Conservation (phyloP, 2,329 filamentous ascomycete genomes). For the Fusarium sp. region DNA sequence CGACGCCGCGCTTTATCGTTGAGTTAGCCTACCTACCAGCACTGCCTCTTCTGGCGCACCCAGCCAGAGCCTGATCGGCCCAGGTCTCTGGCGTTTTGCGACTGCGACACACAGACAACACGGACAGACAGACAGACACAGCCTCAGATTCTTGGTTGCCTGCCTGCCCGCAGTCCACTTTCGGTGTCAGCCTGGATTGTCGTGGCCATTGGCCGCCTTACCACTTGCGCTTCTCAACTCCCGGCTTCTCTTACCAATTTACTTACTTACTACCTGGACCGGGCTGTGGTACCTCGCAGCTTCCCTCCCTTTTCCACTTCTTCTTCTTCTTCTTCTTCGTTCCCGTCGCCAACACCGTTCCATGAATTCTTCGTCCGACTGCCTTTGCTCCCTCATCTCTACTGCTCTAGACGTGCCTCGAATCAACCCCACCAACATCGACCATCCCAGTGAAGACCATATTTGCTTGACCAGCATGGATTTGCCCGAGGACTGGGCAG, state of each 20-base stretch:
- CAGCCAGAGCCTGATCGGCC: too few relatives aligned
- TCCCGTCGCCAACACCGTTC: not conserved
- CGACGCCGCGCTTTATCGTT: not conserved
- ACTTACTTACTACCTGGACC: too few relatives aligned
- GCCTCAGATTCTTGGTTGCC: constrained; percentile 21
- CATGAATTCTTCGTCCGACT: not conserved
- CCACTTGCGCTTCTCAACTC: too few relatives aligned
- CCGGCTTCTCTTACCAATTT: not conserved
- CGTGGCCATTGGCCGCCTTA: constrained; percentile 2
- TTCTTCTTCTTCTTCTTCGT: constrained; percentile 2
- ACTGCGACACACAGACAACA: too few relatives aligned
- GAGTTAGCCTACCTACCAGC: not conserved
- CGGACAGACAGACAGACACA: not conserved
- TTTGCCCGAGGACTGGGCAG: constrained; percentile 19
- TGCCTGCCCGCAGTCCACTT: not conserved
- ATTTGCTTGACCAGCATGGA: constrained; percentile 22
- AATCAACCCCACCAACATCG: not conserved
- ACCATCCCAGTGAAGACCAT: not conserved
- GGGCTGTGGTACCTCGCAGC: too few relatives aligned
- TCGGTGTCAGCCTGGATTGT: constrained; percentile 23
- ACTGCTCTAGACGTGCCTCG: not conserved
- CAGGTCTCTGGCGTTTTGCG: too few relatives aligned
- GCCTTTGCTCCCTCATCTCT: constrained; percentile 9
- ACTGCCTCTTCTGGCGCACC: not conserved
- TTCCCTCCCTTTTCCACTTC: not conserved